These are phyloP conservation scores for Colletotrichum eleusines DNA, from an alignment of 2,329 filamentous ascomycete genomes.

Conservation along the genomic window DNA sequence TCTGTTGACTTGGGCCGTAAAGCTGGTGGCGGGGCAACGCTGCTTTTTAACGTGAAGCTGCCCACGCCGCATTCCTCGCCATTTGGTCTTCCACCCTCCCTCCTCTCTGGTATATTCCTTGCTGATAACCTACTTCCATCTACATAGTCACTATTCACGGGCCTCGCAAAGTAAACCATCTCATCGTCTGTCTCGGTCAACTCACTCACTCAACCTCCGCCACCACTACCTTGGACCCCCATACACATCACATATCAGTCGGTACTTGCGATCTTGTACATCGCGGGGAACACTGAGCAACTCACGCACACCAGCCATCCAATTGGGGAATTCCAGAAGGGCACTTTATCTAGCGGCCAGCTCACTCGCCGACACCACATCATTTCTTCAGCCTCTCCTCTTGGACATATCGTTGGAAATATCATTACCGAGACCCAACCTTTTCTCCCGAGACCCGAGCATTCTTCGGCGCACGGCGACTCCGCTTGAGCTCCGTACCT, in stretches of 20 bases:
- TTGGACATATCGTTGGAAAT: background rate
- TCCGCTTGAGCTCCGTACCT: conserved; percentile 12
- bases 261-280: conserved; percentile 9
- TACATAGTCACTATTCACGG: no score
- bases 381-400: background rate
- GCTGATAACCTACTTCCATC: background rate
- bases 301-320: background rate
- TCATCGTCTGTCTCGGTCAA: background rate
- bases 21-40: conserved; percentile 63
- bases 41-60: conserved; percentile 51
- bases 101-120: conserved; percentile 5
- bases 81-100: conserved; percentile 4
- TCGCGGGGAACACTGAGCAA: background rate
- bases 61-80: conserved; percentile 32
- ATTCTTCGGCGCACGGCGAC: conserved; percentile 30
- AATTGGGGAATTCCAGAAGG: conserved; percentile 6
- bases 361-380: background rate
- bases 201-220: background rate
- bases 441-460: conserved; percentile 10
- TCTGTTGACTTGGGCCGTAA: conserved; percentile 52
- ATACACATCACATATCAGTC: background rate
- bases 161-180: background rate
- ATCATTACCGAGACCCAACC: background rate
- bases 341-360: background rate
- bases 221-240: background rate